Evolutionary conservation across 1,284 basidiomycete species (phyloP).

Genomic region (Naganishia sp.): DNA sequence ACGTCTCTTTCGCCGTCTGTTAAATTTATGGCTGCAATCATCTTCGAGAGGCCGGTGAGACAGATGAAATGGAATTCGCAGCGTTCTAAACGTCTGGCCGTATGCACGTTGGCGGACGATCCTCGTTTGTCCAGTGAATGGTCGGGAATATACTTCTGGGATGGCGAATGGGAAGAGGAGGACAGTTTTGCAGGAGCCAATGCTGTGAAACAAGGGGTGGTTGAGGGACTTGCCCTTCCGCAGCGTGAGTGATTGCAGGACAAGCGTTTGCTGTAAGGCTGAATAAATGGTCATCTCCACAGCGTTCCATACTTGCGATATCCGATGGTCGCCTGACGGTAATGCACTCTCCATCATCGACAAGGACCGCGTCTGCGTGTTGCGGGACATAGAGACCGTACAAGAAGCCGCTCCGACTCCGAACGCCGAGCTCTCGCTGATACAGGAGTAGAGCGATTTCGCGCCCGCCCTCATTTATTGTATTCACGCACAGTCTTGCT

Average conservation of each 20-base stretch:
- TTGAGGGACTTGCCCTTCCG: constrained; percentile 23
- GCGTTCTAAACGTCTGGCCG: constrained; percentile 18
- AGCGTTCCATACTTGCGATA: constrained; percentile 30
- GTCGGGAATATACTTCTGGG: constrained; percentile 29
- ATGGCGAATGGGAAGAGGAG: constrained; percentile 34
- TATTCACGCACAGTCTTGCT: neutral
- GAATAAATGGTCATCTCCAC: neutral
- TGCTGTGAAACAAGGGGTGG: constrained; percentile 20
- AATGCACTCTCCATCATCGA: constrained; percentile 30
- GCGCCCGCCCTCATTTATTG: neutral
- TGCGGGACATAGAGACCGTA: constrained; percentile 17
- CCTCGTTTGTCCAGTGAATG: neutral
- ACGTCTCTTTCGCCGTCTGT: constrained; percentile 30
- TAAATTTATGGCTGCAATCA: constrained; percentile 36
- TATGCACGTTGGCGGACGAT: constrained; percentile 29
- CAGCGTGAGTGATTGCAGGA: constrained; percentile 11
- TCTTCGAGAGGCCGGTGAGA: constrained; percentile 38
- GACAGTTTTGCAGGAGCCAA: constrained; percentile 1
- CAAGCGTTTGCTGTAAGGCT: too few species aligned
- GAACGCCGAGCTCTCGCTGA: constrained; percentile 22
- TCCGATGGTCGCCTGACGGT: constrained; percentile 34
- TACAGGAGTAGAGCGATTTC: constrained; percentile 9
- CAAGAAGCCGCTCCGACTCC: neutral
- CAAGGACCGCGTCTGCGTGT: constrained; percentile 27
- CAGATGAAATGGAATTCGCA: constrained; percentile 39